Evolutionary conservation across 257 asterid genomes (phyloP).

Genomic region (Penstemon newberryi): DNA sequence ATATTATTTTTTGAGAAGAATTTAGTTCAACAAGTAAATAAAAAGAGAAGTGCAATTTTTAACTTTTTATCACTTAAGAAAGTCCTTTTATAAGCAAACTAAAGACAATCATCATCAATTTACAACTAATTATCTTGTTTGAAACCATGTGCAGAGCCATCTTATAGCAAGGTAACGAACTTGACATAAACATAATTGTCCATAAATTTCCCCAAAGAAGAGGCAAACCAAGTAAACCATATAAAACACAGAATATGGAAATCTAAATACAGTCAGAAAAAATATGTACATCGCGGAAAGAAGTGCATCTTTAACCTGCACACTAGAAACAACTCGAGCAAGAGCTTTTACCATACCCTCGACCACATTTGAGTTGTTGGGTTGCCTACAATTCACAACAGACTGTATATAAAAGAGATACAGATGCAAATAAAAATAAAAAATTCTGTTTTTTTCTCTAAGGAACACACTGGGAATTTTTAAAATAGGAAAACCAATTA

Average conservation of each 20-base stretch:
- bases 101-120: too few relatives aligned
- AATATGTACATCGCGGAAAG: background rate
- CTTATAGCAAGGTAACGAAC: too few relatives aligned
- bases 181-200: conserved; percentile 1
- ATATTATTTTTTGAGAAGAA: too few relatives aligned
- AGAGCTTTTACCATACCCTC: conserved; percentile 93
- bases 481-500: conserved; percentile 16
- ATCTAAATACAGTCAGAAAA: conserved; percentile 17
- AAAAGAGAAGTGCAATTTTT: background rate
- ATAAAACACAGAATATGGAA: background rate
- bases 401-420: conserved; percentile 10
- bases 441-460: background rate
- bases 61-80: too few relatives aligned
- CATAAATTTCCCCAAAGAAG: conserved; percentile 9
- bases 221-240: conserved; percentile 9
- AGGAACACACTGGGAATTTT: conserved; percentile 14
- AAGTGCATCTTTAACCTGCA: conserved; percentile 58
- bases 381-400: conserved; percentile 61
- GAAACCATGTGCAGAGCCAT: too few relatives aligned
- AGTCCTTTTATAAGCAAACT: too few relatives aligned
- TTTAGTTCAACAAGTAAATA: background rate
- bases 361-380: conserved; percentile 88
- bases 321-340: conserved; percentile 88
- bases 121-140: too few relatives aligned
- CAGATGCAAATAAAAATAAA: background rate